These are phyloP conservation scores for Ramichloridium luteum DNA, from an alignment of 2,329 filamentous ascomycete genomes.

Conservation along the genomic window DNA sequence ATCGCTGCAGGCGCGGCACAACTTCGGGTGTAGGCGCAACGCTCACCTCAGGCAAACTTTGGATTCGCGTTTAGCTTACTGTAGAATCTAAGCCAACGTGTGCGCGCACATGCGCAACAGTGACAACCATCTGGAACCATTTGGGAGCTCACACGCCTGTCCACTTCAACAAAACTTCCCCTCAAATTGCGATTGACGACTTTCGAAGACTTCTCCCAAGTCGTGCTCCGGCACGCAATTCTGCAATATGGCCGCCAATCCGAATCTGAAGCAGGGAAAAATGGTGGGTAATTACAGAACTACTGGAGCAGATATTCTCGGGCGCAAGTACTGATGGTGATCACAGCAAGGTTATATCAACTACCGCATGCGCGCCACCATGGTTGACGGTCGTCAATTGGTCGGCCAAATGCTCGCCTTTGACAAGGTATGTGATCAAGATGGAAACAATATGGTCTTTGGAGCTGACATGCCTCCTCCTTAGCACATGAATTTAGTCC, in stretches of 20 bases:
- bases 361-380: slow-evolving; percentile 94
- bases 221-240: slow-evolving; percentile 30
- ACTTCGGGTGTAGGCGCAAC: too few relatives aligned
- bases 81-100: too few relatives aligned
- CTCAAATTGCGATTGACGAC: too few relatives aligned
- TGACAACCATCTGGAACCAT: too few relatives aligned
- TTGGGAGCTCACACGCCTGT: too few relatives aligned
- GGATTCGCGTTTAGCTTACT: too few relatives aligned
- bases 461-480: slow-evolving; percentile 13
- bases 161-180: too few relatives aligned
- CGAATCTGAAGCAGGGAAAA: slow-evolving; percentile 75
- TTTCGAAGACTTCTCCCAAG: slow-evolving; percentile 21
- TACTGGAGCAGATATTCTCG: too few relatives aligned
- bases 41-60: too few relatives aligned
- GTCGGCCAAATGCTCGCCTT: slow-evolving; percentile 97
- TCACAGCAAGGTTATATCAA: slow-evolving; percentile 76
- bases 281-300: slow-evolving; percentile 97
- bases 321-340: too few relatives aligned
- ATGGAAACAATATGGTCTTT: not conserved
- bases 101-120: too few relatives aligned
- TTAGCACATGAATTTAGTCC: slow-evolving; percentile 97
- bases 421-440: slow-evolving; percentile 58
- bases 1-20: too few relatives aligned
- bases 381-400: slow-evolving; percentile 92
- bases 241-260: slow-evolving; percentile 29